Evolutionary conservation across 1,139 yeast genomes (phyloP).

Genomic region (Geotrichum bryndzae): DNA sequence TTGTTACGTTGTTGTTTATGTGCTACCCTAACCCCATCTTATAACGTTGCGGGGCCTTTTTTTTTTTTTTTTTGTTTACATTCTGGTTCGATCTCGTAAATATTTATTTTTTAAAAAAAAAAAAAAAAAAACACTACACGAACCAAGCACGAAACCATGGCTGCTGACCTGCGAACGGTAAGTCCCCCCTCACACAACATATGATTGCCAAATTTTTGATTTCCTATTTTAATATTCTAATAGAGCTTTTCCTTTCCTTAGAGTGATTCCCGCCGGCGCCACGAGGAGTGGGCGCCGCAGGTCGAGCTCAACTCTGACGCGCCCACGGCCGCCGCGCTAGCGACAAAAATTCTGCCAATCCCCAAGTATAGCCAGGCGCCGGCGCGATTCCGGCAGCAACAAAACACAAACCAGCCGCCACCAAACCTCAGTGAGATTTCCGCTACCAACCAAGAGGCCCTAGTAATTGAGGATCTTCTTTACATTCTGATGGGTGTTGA

Average conservation of each 20-base stretch:
- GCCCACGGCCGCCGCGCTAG: conserved; percentile 20
- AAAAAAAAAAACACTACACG: background rate
- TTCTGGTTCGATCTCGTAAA: background rate
- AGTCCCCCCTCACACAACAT: background rate
- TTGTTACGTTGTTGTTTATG: background rate
- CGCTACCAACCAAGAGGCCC: conserved; percentile 56
- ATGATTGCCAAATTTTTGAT: background rate
- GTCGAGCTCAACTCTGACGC: background rate
- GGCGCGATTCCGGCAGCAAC: background rate
- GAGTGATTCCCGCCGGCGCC: background rate
- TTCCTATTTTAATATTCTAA: background rate
- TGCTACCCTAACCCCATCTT: background rate
- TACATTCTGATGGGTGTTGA: conserved; percentile 69
- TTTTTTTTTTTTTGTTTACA: background rate
- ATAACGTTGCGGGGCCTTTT: too few species aligned
- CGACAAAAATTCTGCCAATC: conserved; percentile 22
- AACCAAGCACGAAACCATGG: background rate
- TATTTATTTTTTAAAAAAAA: background rate
- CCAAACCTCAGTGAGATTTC: conserved; percentile 31
- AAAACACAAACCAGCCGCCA: conserved; percentile 3
- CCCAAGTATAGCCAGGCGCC: conserved; percentile 20
- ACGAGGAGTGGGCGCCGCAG: background rate
- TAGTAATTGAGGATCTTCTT: conserved; percentile 63
- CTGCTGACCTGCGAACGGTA: background rate
- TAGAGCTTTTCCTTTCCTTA: background rate